Base-by-base conservation (phyloP, 805 yeast genomes). In the Nakazawaea pomicola region DNA sequence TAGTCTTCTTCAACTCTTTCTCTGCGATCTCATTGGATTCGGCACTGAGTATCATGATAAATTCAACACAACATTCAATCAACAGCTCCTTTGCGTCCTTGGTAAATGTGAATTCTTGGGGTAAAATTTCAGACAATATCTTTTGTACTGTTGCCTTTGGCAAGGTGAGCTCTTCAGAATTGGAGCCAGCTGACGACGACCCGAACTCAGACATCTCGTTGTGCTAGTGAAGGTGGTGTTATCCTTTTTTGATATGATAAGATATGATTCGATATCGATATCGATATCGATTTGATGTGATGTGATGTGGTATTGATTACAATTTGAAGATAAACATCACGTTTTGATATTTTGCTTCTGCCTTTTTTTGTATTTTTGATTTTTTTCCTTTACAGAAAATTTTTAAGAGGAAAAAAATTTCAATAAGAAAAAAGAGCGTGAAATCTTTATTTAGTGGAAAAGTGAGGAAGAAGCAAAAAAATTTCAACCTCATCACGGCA, bases 21-120 rank as follows among this genome's bases (percentile, higher is more conserved):
- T 93, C 98, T 1, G 98, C 98, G 49, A 93, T 89, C 47, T 93
- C 98, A 54, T 91, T 90, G 42, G 91, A 83, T 63, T 89, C 95
- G 3, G 95, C 87, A 9, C 96, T 84, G 32, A 91, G 67, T 45
- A 91, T 87, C 95, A 93, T 91, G 46, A 93, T 83, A 59, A 93
- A 91, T 62, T 89, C 96, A 42, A 93, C 88, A 53, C 97, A 89
- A 60, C 96, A 91, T 57, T 93, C 97, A 33, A 95, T 91, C 33
- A 93, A 76, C 33, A 95, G 93, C 55, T 91, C 98, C 44, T 97
- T 71, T 2, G 97, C 95, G 49, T 93, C 98, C 51, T 90, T 85
- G 30, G 95, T 79, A 51, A 91, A 88, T 6, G 90, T 80, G 43
- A 86, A 70, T 55, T 90, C 97, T n/a, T 77, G 65, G 14, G 96